Base-by-base conservation (phyloP, 2,329 filamentous ascomycete species). In the Verticillium longisporum region DNA sequence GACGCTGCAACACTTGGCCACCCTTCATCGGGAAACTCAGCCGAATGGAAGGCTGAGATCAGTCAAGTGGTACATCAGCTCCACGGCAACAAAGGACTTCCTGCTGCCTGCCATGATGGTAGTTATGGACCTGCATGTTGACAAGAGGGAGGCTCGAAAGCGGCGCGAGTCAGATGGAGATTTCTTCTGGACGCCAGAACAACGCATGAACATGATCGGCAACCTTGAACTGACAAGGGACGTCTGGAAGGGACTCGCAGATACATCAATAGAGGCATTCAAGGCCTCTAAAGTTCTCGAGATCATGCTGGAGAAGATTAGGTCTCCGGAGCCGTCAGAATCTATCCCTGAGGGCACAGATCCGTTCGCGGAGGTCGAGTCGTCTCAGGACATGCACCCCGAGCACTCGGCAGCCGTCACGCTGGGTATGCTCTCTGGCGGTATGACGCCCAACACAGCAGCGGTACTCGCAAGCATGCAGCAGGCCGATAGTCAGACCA, bases 61-160 rank as follows among this genome's bases (percentile, higher is more conserved):
- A 31, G 85, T 92, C 69, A 87, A 88, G 67, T 94, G 89, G 85
- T 91, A 90, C 69, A 87, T 96, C 61, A 88, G 86, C 37, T 90
- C 90, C 0, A 85, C 92, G 26, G 91, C 89, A 1, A 91, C 89
- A 10, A 89, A 90, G 69, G 93, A 97, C 70, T 97, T 96, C 71
- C 79, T 96, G 6, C 81, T 97, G 13, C 91, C 91, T 2, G 91
- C 90, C 4, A 96, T 95, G 83, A 84, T 97, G 55, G 82, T 97
- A 4, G 87, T 88, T 59, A 81, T 96, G 33, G 93, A 97, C 68
- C 81, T 97, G 1, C 90, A 95, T 69, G 88, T 90, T 67, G 84
- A 87, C 64, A 83, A 82, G 67, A 60, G 81, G 65, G 76, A 80
- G 64, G 65, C 79, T 76, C 64, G 68, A 53, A 68, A 72, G 34